Conservation (phyloP, 805 yeast species). For the Clavispora santaluciae region DNA sequence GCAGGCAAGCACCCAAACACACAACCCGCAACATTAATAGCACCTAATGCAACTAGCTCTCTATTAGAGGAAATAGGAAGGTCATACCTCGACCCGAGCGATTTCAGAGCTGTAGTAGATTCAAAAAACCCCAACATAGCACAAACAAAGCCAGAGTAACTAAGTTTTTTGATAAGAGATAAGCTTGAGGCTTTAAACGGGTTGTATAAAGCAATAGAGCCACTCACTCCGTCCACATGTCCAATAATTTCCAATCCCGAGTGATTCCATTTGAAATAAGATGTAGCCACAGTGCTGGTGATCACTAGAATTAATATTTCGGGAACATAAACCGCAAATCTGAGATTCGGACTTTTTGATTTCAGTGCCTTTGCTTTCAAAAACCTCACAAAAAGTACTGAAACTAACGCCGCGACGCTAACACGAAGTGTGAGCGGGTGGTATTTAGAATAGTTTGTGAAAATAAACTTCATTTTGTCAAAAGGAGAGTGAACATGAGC, state of each 20-base stretch:
- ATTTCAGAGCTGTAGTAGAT: constrained; percentile 87
- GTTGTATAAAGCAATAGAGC: constrained; percentile 41
- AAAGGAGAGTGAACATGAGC: constrained; percentile 55
- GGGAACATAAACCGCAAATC: constrained; percentile 63
- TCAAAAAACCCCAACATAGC: constrained; percentile 91
- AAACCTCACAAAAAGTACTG: constrained; percentile 39
- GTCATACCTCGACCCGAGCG: constrained; percentile 71
- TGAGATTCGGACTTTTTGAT: constrained; percentile 11
- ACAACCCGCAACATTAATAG: constrained; percentile 61
- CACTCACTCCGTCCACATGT: constrained; percentile 43
- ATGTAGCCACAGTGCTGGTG: constrained; percentile 51
- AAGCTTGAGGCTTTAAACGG: constrained; percentile 53
- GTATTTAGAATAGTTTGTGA: constrained; percentile 40
- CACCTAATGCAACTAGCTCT: constrained; percentile 86
- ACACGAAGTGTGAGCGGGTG: constrained; percentile 61
- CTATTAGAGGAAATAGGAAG: constrained; percentile 77
- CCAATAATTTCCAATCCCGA: constrained; percentile 70
- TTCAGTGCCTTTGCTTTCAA: constrained; percentile 29
- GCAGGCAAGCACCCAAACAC: constrained; percentile 75
- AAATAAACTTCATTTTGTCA: constrained; percentile 59
- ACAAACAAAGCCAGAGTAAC: constrained; percentile 65
- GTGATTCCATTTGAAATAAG: constrained; percentile 41
- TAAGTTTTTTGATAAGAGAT: constrained; percentile 50
- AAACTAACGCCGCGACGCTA: constrained; percentile 50
- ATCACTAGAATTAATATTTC: constrained; percentile 79